Evolutionary conservation across 1,139 yeast genomes (phyloP), one percentile per base, ranked within the genome.

Genomic region (Suhomyces anneliseae): DNA sequence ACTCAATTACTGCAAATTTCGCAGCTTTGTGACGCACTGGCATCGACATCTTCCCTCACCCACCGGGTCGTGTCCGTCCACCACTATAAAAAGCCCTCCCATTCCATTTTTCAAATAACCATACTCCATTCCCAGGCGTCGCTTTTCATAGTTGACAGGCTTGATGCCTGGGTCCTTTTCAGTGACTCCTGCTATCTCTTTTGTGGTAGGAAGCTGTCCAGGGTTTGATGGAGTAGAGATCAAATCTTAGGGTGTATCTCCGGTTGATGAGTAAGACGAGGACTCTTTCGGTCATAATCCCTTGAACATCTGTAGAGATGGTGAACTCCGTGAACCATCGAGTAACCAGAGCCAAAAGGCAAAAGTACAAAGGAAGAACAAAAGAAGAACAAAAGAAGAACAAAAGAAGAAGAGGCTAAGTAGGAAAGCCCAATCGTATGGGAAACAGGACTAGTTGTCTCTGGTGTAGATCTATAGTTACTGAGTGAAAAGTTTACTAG

Each of bases 241-340:
- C 44, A 54, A 66, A 44, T 19, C 37, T 45, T 42, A 68, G 76
- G 76, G 75, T 69, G 77, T 72, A 72, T 72, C 77, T 72, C 77
- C 77, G 76, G 66, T 65, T 66, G 74, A 70, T 69, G 77, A 72
- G 70, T 55, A 48, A 49, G 45, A 56, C 70, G 42, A 54, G 69
- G 77, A 71, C 60, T 69, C 74, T 64, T 62, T 69, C 76, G 77
- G 77, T 72, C 77, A 72, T 72, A 54, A 66, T 66, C 75, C 76
- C 76, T 70, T 60, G 54, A 50, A 72, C 72, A 71, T 61, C 45
- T 50, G 42, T 38, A 40, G 37, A 9, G 10, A n/a, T 14, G 8
- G 38, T 19, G 24, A 19, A 19, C 24, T 4, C 24, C 24, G 24
- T 19, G 24, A 19, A 19, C 24, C 24, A 19, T 19, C 24, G 4